phyloP scores from a whole-genome alignment of 768 basidiomycete species.

The Boletus patriciae region DNA sequence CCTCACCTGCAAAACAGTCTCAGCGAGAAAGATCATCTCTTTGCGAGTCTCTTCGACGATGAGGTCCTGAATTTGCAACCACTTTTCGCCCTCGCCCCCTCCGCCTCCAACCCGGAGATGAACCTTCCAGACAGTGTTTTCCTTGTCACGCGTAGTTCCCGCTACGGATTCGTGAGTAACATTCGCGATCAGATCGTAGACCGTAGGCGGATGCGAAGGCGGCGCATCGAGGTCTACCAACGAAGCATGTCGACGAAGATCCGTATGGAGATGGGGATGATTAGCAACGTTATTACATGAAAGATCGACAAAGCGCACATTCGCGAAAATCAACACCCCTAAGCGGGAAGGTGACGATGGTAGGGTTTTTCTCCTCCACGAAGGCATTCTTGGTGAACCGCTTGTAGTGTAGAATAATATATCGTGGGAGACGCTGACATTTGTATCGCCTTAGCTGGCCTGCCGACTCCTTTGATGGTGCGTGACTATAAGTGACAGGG shows the following conservation, averaged over 20 bases:
- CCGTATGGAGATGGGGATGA: slow-evolving; percentile 23
- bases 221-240: slow-evolving; percentile 75
- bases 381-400: slow-evolving; percentile 96
- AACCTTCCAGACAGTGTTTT: slow-evolving; percentile 90
- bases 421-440: slow-evolving; percentile 84
- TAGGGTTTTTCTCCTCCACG: slow-evolving; percentile 98
- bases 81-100: slow-evolving; percentile 83
- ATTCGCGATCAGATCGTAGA: slow-evolving; percentile 95
- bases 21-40: slow-evolving; percentile 97
- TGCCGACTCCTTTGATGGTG: slow-evolving; percentile 65
- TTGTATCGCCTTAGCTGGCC: slow-evolving; percentile 88
- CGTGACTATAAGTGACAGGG: slow-evolving; percentile 12
- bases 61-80: slow-evolving; percentile 96
- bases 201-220: slow-evolving; percentile 54
- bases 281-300: slow-evolving; percentile 23
- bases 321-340: slow-evolving; percentile 90
- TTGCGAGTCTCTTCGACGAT: slow-evolving; percentile 95
- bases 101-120: slow-evolving; percentile 76
- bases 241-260: slow-evolving; percentile 21
- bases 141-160: slow-evolving; percentile 92
- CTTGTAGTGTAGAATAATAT: slow-evolving; percentile 93
- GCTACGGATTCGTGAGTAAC: slow-evolving; percentile 94
- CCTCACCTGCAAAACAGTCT: slow-evolving; percentile 89
- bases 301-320: slow-evolving; percentile 57
- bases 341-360: slow-evolving; percentile 96